phyloP scores from a whole-genome alignment of 1,284 basidiomycete genomes.

The Tremellales sp. region DNA sequence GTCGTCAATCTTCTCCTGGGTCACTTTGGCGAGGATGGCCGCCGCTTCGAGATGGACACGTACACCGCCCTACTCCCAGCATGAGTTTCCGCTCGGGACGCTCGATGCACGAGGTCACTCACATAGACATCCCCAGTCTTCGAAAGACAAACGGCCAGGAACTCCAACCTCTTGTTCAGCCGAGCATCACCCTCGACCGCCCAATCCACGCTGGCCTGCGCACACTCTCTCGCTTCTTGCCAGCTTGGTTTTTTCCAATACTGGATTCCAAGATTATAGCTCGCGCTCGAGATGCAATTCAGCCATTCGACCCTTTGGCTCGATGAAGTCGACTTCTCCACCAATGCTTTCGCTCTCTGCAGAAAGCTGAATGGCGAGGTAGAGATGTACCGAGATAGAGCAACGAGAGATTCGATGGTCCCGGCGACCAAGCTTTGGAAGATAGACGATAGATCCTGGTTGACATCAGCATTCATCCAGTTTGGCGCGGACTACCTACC shows the following conservation, averaged over 20 bases:
- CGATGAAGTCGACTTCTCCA: not conserved
- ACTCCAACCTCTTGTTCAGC: conserved; percentile 61
- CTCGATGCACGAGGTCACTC: no score
- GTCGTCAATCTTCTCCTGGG: conserved; percentile 10
- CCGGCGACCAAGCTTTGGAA: conserved; percentile 17
- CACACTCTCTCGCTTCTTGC: conserved; percentile 32
- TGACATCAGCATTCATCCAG: not conserved
- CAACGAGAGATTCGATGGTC: conserved; percentile 30
- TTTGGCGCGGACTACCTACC: conserved; percentile 6
- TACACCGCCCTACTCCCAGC: not conserved
- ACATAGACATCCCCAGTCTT: conserved; percentile 60
- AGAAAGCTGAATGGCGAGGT: conserved; percentile 2
- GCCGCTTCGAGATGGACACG: no score
- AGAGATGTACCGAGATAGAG: conserved; percentile 20
- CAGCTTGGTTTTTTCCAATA: conserved; percentile 40
- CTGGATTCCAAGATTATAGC: conserved; percentile 46
- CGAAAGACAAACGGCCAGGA: conserved; percentile 68
- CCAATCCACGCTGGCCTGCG: conserved; percentile 28
- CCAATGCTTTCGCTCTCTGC: conserved; percentile 4
- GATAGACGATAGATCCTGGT: not conserved
- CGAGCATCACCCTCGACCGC: conserved; percentile 7
- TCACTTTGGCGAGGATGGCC: conserved; percentile 19
- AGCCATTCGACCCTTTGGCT: conserved; percentile 12
- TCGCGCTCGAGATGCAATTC: conserved; percentile 36
- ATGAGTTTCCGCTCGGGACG: no score